Evolutionary conservation across 2,329 filamentous ascomycete genomes (phyloP), one percentile per base, ranked within the genome.

Genomic region (Xenoacremonium recifei): DNA sequence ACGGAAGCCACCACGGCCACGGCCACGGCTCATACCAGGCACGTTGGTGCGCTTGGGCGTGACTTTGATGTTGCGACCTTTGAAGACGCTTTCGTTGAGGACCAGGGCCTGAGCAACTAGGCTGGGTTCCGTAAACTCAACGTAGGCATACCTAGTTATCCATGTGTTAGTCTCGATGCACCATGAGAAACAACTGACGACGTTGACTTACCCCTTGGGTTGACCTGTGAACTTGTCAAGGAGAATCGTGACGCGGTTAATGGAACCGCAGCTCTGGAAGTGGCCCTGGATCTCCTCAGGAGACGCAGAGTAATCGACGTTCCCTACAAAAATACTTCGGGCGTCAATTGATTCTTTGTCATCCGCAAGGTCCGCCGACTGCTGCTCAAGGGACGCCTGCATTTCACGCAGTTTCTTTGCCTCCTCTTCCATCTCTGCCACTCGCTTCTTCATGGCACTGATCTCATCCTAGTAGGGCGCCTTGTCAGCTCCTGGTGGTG

Each of bases 201-300:
- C 30, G 5, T 29, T 35, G 23, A 60, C 85, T 68, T 75, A 96
- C 91, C 93, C 93, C 76, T 99, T 99, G n/a, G 93, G 93, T 75
- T 97, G 91, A 51, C 93, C 93, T 10, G 91, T 96, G 63, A 96
- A 97, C 74, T 99, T 99, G 73, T 99, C 93, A 56, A 99, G 73
- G 55, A 99, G 74, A 54, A 99, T 99, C 2, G 93, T 99, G 45
- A 99, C 93, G 47, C 93, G 86, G 69, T 99, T 99, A 75, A 99
- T 99, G 54, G 87, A 89, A 47, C 93, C 93, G 60, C 90, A 95
- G 74, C 85, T 95, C 75, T 96, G 90, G 72, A 99, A 99, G 64
- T 99, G 93, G 45, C 90, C 89, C 73, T 99, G 93, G 45, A 99
- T 59, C 73, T 99, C 93, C 70, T 99, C 93, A 3, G 93, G 93